These are phyloP conservation scores for Penicillium coffeae DNA, from an alignment of 495 filamentous ascomycete genomes.

Conservation along the genomic window DNA sequence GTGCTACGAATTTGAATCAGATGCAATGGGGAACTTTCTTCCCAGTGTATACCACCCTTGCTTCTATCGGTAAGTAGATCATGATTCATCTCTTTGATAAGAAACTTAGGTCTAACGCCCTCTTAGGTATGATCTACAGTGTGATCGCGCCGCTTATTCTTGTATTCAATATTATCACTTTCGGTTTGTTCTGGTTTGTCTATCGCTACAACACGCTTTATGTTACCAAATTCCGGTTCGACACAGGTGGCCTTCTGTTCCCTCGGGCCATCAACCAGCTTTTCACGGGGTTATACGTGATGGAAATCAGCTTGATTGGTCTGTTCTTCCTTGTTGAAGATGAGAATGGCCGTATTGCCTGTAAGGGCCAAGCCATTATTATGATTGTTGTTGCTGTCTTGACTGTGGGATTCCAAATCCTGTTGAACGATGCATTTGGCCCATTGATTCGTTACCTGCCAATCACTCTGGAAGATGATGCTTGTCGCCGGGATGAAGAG, in stretches of 20 bases:
- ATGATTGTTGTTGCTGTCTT: slow-evolving; percentile 74
- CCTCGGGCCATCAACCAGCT: slow-evolving; percentile 94
- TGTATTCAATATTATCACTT: slow-evolving; percentile 91
- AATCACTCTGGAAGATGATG: slow-evolving; percentile 93
- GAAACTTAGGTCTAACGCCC: slow-evolving; percentile 3
- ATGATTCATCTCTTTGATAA: not conserved
- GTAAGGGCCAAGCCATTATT: slow-evolving; percentile 78
- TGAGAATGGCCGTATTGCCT: slow-evolving; percentile 52
- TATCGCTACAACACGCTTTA: slow-evolving; percentile 97
- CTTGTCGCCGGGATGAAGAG: slow-evolving; percentile 80
- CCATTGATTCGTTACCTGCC: slow-evolving; percentile 87
- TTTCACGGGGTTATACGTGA: slow-evolving; percentile 89
- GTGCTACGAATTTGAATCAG: slow-evolving; percentile 72
- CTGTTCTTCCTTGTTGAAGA: slow-evolving; percentile 84
- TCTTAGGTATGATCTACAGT: slow-evolving; percentile 74
- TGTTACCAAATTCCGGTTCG: slow-evolving; percentile 83
- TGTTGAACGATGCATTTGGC: slow-evolving; percentile 80
- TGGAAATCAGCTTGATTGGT: slow-evolving; percentile 88
- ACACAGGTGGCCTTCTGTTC: slow-evolving; percentile 91
- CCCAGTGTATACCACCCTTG: slow-evolving; percentile 92
- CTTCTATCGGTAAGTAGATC: slow-evolving; percentile 69
- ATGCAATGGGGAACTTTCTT: slow-evolving; percentile 94
- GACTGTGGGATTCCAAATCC: slow-evolving; percentile 75
- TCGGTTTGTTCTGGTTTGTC: slow-evolving; percentile 90
- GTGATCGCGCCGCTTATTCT: slow-evolving; percentile 88